Percentiles rank a stretch among this genome's conserved stretches.
Conservation (phyloP, 1,139 yeast species). For the Barnettozyma hawaiiensis region DNA sequence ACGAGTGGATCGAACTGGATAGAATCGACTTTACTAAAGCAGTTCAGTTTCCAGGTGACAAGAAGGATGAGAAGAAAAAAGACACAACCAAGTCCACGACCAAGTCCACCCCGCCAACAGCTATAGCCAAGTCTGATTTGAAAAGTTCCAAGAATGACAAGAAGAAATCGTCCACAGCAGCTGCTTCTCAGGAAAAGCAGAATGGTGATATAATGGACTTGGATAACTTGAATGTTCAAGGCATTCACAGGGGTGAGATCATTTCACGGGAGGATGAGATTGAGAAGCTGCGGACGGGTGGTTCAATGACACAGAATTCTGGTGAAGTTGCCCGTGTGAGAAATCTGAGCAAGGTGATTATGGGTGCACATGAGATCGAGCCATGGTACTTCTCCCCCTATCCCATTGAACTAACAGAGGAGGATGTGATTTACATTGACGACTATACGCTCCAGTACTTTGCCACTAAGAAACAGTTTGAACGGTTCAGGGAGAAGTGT, state of each 20-base stretch:
- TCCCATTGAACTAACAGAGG: slow-evolving; percentile 90
- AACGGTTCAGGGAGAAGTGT: slow-evolving; percentile 81
- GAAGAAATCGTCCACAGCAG: background rate
- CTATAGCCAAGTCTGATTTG: background rate
- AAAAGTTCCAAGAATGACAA: background rate
- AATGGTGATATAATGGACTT: slow-evolving; percentile 74
- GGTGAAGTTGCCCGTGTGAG: slow-evolving; percentile 90
- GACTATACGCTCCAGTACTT: slow-evolving; percentile 87
- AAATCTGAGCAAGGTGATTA: slow-evolving; percentile 66
- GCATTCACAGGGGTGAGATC: slow-evolving; percentile 61
- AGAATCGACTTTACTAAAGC: slow-evolving; percentile 67
- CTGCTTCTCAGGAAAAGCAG: background rate
- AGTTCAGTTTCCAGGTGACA: slow-evolving; percentile 53
- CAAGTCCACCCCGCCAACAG: too few relatives aligned
- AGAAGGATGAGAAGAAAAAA: slow-evolving; percentile 27
- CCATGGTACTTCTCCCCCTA: slow-evolving; percentile 99
- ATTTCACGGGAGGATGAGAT: slow-evolving; percentile 86
- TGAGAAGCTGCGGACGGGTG: slow-evolving; percentile 84
- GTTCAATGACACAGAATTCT: slow-evolving; percentile 91
- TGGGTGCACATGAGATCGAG: slow-evolving; percentile 89
- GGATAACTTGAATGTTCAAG: slow-evolving; percentile 82
- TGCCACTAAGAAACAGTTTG: slow-evolving; percentile 86
- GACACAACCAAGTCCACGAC: slow-evolving; percentile 18
- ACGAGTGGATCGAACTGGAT: slow-evolving; percentile 81
- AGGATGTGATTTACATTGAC: slow-evolving; percentile 82